Base-by-base conservation (phyloP, 768 basidiomycete species). In the Tulasnella sp. region DNA sequence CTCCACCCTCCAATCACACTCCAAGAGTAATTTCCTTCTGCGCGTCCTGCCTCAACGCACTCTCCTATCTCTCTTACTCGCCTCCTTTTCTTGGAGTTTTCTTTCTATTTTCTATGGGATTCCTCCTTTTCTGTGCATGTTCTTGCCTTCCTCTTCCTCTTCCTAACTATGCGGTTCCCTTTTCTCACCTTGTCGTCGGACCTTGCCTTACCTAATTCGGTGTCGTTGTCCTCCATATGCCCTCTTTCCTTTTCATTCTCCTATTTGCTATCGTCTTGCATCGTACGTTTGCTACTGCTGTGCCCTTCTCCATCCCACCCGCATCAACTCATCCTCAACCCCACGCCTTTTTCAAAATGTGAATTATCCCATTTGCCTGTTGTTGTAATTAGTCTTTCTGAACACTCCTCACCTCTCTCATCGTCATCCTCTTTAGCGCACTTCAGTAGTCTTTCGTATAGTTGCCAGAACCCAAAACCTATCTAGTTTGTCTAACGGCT, bases 191-290 rank as follows among this genome's bases (percentile, higher is more conserved):
- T 16, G 61, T 67, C 32, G 61, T 67, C 61, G 61, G 61, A 67
- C 61, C 61, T 67, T 67, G 61, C 61, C 61, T 67, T 67, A 67
- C 61, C 61, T 67, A 67, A 67, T 67, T 29, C 61, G 61, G 61
- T 67, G 3, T 67, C 61, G 61, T 67, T 16, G 10, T 32, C 26
- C 23, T 29, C 15, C 61, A 35, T 32, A 67, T 67, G 61, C 61
- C 61, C n/a, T 67, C 61, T 67, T 18, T 67, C 61, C 32, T 67
- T 51, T 51, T n/a, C n/a, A 67, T 67, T 29, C 29, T 10, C 26
- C 51, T 51, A 23, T 23, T 51, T 51, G 51, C 51, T 51, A 51
- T 51, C 51, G 51, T 51, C n/a, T 48, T 67, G 61, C 61, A 67
- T 67, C 26, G 29, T 67, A 67, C 61, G 61, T 16, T 67, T 67